Base-by-base conservation (phyloP, 352 stramenopile species). In the Phytopythium sindhum region DNA sequence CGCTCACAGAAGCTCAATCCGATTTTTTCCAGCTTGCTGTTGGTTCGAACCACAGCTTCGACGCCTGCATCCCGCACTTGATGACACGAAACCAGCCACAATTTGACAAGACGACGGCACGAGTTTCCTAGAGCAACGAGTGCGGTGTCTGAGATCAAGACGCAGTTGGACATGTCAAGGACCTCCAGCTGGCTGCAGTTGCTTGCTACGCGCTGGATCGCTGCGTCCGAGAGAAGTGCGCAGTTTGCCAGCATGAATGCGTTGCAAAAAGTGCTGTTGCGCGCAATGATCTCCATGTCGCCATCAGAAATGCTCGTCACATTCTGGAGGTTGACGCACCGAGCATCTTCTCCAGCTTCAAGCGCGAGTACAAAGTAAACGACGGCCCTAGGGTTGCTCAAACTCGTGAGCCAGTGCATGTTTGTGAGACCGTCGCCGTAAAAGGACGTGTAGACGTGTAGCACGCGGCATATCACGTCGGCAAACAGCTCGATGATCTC, bases 31-130 rank as follows among this genome's bases (percentile, higher is more conserved):
- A 94, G 82, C 48, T 70, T 74, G 29, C 68, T 56, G 35, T 88
- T 90, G 0, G 58, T 53, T 3, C 69, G 64, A 0, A 86, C 88
- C 0, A 91, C 66, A 1, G 81, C 81, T 59, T 91, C 85, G 2
- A 97, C 69, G 1, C 88, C 89, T 24, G 86, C 67, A 52, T 97
- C 90, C 4, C 69, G 89, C 48, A 98, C 77, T 52, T 87, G 63
- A 57, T 81, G 75, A 48, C 91, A 97, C 26, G 72, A 64, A 0
- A 70, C 65, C 33, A 93, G 67, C 55, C 69, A 79, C 10, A 96
- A 60, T 0, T 68, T 65, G 31, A 85, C 75, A 0, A 97, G 64
- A 3, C 74, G 67, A 28, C 73, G 67, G 26, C 80, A 91, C 31
- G 77, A 73, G 55, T 81, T 90, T 0, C 68, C 78, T 2, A 93